phyloP scores from a whole-genome alignment of 1,284 basidiomycete species.

The Trichosporon sp. region DNA sequence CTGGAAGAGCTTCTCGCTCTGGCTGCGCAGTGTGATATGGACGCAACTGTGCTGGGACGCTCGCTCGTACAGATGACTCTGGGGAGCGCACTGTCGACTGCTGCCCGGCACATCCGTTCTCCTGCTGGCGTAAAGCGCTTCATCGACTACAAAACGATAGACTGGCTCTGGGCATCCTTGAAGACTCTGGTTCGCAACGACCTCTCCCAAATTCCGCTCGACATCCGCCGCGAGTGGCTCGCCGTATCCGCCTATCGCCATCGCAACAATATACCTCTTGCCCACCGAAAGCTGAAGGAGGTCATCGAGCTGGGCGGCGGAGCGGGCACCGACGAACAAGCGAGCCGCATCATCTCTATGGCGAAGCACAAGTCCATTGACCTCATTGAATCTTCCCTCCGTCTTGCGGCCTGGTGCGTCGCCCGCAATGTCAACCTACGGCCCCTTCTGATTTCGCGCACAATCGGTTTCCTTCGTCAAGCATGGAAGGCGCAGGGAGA shows the following conservation, averaged over 20 bases:
- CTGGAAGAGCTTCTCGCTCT: conserved; percentile 23
- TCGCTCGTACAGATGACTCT: not conserved
- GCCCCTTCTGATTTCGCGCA: not conserved
- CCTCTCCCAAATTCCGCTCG: not conserved
- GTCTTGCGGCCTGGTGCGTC: conserved; percentile 17
- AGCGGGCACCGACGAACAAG: conserved; percentile 9
- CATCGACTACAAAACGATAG: conserved; percentile 5
- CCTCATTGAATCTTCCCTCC: conserved; percentile 3
- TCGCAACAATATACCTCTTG: not conserved
- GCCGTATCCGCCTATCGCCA: conserved; percentile 3
- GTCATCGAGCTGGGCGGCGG: conserved; percentile 22
- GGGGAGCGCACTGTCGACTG: not conserved
- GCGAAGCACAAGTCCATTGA: conserved; percentile 2
- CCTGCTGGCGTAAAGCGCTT: not conserved
- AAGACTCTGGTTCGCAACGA: not conserved
- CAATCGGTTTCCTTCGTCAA: conserved; percentile 9
- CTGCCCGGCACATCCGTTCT: not conserved
- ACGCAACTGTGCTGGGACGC: conserved; percentile 11
- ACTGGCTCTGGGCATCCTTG: conserved; percentile 20
- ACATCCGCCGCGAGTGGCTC: conserved; percentile 11
- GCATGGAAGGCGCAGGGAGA: not conserved
- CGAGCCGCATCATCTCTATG: conserved; percentile 1
- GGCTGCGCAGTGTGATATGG: conserved; percentile 29
- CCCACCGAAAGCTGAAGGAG: conserved; percentile 10
- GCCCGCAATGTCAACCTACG: conserved; percentile 12